Evolutionary conservation across 2,329 filamentous ascomycete species (phyloP), one percentile per base, ranked within the genome.

Genomic region (Diplodia seriata): DNA sequence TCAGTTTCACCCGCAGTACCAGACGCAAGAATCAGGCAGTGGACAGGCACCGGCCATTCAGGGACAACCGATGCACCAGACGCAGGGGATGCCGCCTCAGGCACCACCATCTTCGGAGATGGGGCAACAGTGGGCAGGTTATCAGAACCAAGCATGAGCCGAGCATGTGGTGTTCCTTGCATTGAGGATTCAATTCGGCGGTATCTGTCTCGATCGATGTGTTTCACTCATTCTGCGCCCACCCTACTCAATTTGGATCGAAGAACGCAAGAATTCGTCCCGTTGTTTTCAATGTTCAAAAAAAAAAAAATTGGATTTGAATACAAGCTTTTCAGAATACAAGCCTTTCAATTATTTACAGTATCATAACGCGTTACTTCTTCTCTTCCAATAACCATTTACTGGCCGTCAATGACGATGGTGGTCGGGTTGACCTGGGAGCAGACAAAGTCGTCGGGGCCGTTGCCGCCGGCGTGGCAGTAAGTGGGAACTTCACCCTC

Each of bases 401-500:
- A 59, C 20, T 31, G n/a, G 43, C 43, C 59, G 8, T 63, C 59
- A 29, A 63, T 63, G 47, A 63, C 47, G 7, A 63, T 63, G n/a
- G 59, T 63, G 14, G 59, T 63, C 4, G 31, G 29, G 59, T 2
- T n/a, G 47, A 31, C 33, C 64, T 66, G 40, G 29, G 38, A 49
- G 64, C 64, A 66, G 53, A 66, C 63, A 14, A 56, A 66, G 64
- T 66, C 63, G 38, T 66, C 18, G 26, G 51, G 53, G n/a, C 53
- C 64, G 53, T 66, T 66, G 26, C 64, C 64, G 15, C 64, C 64
- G 9, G 64, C 64, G 40, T 51, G 64, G 53, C 64, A 66, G 64
- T 56, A 49, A 18, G 38, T 55, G 8, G 64, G 53, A 29, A 55
- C 53, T 4, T 66, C 51, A 11, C 49, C 64, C 33, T 54, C 31